Evolutionary conservation across 805 yeast species (phyloP), one percentile per base, ranked within the genome.

Genomic region (Saturnispora serradocipensis): DNA sequence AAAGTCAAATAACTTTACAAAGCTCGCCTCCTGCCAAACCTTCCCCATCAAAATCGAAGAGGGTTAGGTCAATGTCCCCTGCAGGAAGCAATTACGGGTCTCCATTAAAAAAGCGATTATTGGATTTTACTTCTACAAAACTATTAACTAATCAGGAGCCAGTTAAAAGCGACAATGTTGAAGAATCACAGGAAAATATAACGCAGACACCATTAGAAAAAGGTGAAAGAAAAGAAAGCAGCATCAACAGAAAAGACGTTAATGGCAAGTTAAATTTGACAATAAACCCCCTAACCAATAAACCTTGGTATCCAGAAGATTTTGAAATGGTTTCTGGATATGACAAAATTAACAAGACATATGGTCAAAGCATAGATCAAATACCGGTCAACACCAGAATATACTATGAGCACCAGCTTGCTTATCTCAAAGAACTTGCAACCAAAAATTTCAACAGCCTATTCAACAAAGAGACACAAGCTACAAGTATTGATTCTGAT

Each of bases 271-370:
- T 64, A 5, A 63, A 69, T 48, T 48, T 67, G 3, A 55, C 67
- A 2, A 20, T 9, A 3, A 60, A 68, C 51, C 70, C 70, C 3
- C 28, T 34, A 10, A 52, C 61, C 2, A 51, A 58, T 4, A 48
- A 65, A 9, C 55, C 57, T 5, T 69, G 72, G 73, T 66, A 62
- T 54, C 64, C 69, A 2, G 72, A 67, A 51, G 72, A 69, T 49
- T 69, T 69, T 58, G 59, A 58, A 38, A 63, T 65, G 3, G 68
- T 68, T 49, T 65, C 69, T 9, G 49, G 43, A 5, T 51, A 43
- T 36, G 53, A 51, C 32, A 42, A 38, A 27, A 35, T 38, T 18
- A 46, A 53, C 16, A 30, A 24, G 30, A 50, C 43, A 27, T 49
- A 46, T 38, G 46, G 53, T 5, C 47, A 42, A 2, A n/a, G 32